Percentiles rank a stretch among this genome's conserved stretches.
These are phyloP conservation scores for Colletotrichum sansevieriae DNA, from an alignment of 2,329 filamentous ascomycete genomes.

Conservation along the genomic window DNA sequence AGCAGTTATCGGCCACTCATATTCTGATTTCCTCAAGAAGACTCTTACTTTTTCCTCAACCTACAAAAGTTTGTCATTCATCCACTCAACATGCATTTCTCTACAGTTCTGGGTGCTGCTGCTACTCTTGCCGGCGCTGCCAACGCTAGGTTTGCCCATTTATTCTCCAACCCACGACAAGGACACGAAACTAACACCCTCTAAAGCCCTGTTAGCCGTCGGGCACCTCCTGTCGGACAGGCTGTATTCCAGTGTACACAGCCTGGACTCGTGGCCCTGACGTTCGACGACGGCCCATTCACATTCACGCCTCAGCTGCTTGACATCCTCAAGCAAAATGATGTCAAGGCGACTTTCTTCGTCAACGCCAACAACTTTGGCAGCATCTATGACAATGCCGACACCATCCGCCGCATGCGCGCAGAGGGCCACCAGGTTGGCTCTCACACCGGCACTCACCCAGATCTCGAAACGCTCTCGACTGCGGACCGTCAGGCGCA, in stretches of 20 bases:
- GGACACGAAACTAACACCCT: constrained; percentile 25
- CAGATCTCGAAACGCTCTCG: constrained; percentile 54
- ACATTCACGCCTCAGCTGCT: constrained; percentile 57
- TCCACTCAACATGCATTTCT: constrained; percentile 22
- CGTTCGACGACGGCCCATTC: constrained; percentile 62
- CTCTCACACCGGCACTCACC: constrained; percentile 57
- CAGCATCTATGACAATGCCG: constrained; percentile 58
- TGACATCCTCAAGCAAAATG: constrained; percentile 50
- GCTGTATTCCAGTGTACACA: constrained; percentile 46
- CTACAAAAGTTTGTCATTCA: not conserved
- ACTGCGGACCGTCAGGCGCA: constrained; percentile 52
- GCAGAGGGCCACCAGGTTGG: constrained; percentile 59
- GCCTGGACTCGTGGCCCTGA: constrained; percentile 58
- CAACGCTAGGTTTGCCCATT: constrained; percentile 30
- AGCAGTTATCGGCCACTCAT: not conserved
- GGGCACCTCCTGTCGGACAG: constrained; percentile 26
- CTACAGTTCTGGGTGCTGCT: constrained; percentile 24
- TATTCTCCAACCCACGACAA: not conserved
- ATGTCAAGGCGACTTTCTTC: constrained; percentile 57
- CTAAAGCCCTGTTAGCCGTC: constrained; percentile 28
- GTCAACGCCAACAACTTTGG: constrained; percentile 56
- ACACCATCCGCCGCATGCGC: constrained; percentile 56
- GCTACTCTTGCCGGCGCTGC: constrained; percentile 22
- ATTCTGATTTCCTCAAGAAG: not conserved
- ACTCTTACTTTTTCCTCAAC: too few species aligned